Evolutionary conservation across 2,329 filamentous ascomycete species (phyloP).

Genomic region (Stagonosporopsis chrysanthemi): DNA sequence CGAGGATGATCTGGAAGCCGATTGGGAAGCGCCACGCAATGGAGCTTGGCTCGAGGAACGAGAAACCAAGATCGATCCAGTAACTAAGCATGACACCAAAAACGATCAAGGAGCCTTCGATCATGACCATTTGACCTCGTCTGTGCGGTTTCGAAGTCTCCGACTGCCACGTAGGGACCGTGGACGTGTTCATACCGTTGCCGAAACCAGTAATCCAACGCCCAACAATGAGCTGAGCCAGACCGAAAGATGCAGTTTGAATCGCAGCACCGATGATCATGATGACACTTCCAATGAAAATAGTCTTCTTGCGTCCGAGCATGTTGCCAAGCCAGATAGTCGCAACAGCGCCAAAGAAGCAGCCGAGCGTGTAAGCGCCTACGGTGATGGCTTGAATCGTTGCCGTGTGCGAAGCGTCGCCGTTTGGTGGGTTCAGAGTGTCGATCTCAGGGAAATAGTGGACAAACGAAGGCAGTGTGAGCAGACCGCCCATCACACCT

Average conservation of each 20-base stretch:
- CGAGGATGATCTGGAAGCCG: constrained; percentile 64
- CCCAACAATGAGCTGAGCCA: constrained; percentile 56
- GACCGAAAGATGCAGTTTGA: constrained; percentile 60
- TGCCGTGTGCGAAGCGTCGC: constrained; percentile 45
- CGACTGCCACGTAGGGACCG: constrained; percentile 57
- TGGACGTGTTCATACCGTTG: constrained; percentile 46
- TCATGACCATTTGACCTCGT: constrained; percentile 57
- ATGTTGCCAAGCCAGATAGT: constrained; percentile 63
- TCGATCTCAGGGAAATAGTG: constrained; percentile 53
- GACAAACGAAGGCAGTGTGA: constrained; percentile 71
- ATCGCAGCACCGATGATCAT: constrained; percentile 67
- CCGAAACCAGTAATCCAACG: constrained; percentile 60
- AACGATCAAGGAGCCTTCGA: constrained; percentile 56
- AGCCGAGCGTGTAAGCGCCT: constrained; percentile 51
- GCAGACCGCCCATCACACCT: constrained; percentile 68
- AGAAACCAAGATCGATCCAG: constrained; percentile 55
- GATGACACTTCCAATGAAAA: constrained; percentile 66
- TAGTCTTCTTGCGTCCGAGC: constrained; percentile 64
- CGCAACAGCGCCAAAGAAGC: constrained; percentile 55
- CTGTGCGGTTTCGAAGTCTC: constrained; percentile 57
- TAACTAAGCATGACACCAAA: constrained; percentile 55
- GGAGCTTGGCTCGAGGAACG: constrained; percentile 56
- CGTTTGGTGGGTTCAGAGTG: constrained; percentile 45
- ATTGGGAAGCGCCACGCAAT: constrained; percentile 60
- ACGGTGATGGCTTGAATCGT: constrained; percentile 55